These are phyloP conservation scores for Globisporangium lucens DNA, from an alignment of 352 stramenopile genomes.

Conservation along the genomic window DNA sequence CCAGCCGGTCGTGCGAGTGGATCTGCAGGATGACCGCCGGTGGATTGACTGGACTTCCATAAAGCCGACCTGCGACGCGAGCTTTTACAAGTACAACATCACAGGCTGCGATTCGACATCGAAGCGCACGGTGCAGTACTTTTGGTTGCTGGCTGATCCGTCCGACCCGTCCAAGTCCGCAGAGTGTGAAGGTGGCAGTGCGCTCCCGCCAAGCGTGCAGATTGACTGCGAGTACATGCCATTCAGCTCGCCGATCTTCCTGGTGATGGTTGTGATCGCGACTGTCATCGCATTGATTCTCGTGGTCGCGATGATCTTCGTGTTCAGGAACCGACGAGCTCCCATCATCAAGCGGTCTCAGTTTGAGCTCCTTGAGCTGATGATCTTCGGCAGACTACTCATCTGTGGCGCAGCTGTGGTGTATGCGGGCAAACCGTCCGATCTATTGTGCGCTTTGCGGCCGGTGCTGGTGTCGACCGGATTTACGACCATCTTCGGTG, in stretches of 20 bases:
- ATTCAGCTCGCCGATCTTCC: slow-evolving; percentile 15
- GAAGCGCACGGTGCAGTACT: slow-evolving; percentile 18
- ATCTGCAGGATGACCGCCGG: slow-evolving; percentile 6
- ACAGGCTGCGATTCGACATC: slow-evolving; percentile 12
- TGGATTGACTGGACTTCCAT: slow-evolving; percentile 25
- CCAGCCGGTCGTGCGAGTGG: slow-evolving; percentile 31
- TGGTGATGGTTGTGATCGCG: slow-evolving; percentile 16
- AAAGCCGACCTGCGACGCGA: slow-evolving; percentile 22
- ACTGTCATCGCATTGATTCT: slow-evolving; percentile 8
- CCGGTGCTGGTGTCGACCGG: slow-evolving; percentile 22
- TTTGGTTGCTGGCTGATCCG: slow-evolving; percentile 32
- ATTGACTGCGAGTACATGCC: slow-evolving; percentile 37
- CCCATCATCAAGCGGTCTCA: slow-evolving; percentile 37
- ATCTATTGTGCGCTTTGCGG: slow-evolving; percentile 18
- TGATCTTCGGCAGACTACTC: slow-evolving; percentile 26
- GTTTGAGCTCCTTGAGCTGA: slow-evolving; percentile 22
- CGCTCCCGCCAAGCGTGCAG: slow-evolving; percentile 17
- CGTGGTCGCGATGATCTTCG: slow-evolving; percentile 17
- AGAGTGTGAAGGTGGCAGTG: slow-evolving; percentile 27
- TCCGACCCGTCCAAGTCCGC: slow-evolving; percentile 18
- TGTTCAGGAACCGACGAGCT: slow-evolving; percentile 22
- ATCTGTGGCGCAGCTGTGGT: slow-evolving; percentile 20
- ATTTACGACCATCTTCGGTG: slow-evolving; percentile 28
- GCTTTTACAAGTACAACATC: slow-evolving; percentile 31
- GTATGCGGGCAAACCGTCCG: slow-evolving; percentile 18